A percentile compares a stretch with the other conserved stretches of the same genome.
phyloP scores from a whole-genome alignment of 140 eudicot genomes.

The Senecio squalidus region DNA sequence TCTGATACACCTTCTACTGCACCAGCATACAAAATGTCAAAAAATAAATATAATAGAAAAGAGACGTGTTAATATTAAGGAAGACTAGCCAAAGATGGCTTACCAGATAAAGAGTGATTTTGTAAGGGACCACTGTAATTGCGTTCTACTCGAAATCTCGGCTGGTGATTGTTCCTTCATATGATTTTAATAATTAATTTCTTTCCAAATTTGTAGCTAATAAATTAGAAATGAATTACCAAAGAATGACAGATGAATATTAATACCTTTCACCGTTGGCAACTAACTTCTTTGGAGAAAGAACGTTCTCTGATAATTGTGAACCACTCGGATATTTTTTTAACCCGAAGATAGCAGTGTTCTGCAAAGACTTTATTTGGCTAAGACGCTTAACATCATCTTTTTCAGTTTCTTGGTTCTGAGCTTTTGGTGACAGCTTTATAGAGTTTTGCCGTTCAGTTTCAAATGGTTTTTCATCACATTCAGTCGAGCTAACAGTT shows the following conservation, averaged over 20 bases:
- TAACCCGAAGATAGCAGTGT: slow-evolving; percentile 31
- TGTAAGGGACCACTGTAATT: slow-evolving; percentile 83
- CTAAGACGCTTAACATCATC: slow-evolving; percentile 27
- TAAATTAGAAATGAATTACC: too few relatives aligned
- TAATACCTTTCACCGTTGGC: slow-evolving; percentile 63
- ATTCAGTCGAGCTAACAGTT: slow-evolving; percentile 39
- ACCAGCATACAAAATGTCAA: slow-evolving; percentile 3
- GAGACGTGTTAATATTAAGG: neutral
- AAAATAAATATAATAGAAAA: neutral
- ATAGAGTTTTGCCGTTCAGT: slow-evolving; percentile 33
- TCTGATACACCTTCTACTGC: slow-evolving; percentile 71
- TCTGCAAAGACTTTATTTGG: slow-evolving; percentile 32
- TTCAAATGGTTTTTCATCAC: slow-evolving; percentile 34
- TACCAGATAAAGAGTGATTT: slow-evolving; percentile 49
- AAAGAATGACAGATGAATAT: neutral
- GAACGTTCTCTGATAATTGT: slow-evolving; percentile 46
- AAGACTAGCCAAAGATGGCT: neutral
- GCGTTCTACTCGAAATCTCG: slow-evolving; percentile 45
- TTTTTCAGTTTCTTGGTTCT: slow-evolving; percentile 40
- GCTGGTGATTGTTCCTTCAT: slow-evolving; percentile 56
- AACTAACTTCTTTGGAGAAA: slow-evolving; percentile 44
- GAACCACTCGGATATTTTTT: slow-evolving; percentile 57
- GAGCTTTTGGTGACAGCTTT: slow-evolving; percentile 28
- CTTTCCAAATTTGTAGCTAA: neutral
- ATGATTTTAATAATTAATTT: slow-evolving; percentile 5